These are phyloP conservation scores for Melaleuca quinquenervia DNA, from an alignment of 345 rosid species.

Conservation along the genomic window DNA sequence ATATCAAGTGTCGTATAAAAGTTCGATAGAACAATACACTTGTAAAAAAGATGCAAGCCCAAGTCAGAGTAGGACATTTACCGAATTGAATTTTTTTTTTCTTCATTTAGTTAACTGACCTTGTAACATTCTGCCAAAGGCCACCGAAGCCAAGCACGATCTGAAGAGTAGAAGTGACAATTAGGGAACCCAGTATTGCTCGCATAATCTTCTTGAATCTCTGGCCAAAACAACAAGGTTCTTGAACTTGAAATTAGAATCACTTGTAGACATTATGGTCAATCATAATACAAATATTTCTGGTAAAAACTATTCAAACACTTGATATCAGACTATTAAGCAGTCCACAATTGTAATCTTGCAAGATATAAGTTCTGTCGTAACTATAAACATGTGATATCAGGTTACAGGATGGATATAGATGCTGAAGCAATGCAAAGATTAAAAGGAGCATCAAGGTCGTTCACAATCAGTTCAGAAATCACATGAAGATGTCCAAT, in stretches of 20 bases:
- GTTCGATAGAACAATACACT: background rate
- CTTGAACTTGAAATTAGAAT: background rate
- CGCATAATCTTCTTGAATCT: slow-evolving; percentile 52
- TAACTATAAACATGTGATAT: background rate
- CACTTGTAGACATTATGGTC: background rate
- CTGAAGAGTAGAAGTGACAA: slow-evolving; percentile 91
- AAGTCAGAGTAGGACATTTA: background rate
- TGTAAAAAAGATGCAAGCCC: background rate
- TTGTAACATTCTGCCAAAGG: slow-evolving; percentile 88
- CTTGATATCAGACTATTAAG: background rate
- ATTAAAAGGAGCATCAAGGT: background rate
- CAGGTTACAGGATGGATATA: background rate
- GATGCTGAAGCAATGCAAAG: background rate
- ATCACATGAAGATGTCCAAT: background rate
- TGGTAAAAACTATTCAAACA: background rate
- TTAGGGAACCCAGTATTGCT: slow-evolving; percentile 95
- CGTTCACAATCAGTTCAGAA: background rate
- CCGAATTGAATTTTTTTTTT: background rate
- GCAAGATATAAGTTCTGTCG: background rate
- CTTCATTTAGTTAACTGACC: slow-evolving; percentile 29
- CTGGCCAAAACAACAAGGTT: background rate
- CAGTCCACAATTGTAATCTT: background rate
- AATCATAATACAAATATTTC: background rate
- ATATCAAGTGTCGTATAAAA: background rate
- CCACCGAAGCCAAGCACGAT: slow-evolving; percentile 98